Conservation (phyloP, 345 rosid genomes). For the Anacardium occidentale region DNA sequence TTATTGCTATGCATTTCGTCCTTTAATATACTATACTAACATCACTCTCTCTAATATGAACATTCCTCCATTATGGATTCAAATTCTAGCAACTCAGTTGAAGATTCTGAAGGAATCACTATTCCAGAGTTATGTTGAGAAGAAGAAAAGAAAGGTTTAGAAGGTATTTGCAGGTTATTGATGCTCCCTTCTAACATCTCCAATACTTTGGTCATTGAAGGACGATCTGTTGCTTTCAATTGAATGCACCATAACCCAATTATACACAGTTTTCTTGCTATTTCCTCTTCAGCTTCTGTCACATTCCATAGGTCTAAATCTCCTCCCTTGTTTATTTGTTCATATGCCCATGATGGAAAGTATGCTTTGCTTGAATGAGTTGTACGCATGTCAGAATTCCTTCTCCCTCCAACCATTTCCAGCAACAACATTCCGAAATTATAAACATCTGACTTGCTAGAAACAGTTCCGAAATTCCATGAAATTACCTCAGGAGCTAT, state of each 20-base stretch:
- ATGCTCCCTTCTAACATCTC: conserved; percentile 30
- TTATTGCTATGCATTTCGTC: no score
- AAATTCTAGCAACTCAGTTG: neutral
- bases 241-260: conserved; percentile 47
- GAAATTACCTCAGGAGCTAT: neutral
- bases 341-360: conserved; percentile 26
- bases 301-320: conserved; percentile 25
- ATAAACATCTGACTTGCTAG: conserved; percentile 12
- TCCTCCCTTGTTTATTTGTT: conserved; percentile 20
- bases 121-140: neutral
- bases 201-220: conserved; percentile 37
- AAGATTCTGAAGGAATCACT: neutral
- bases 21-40: no score
- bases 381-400: neutral
- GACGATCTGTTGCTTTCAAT: conserved; percentile 29
- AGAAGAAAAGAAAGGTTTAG: conserved; percentile 26
- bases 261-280: conserved; percentile 29
- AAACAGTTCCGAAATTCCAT: neutral
- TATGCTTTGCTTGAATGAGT: neutral
- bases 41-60: no score
- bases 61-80: neutral
- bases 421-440: conserved; percentile 5
- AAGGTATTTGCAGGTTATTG: conserved; percentile 30
- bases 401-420: conserved; percentile 10
- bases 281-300: conserved; percentile 14